Evolutionary conservation across 106 monocot genomes (phyloP), one percentile per base, ranked within the genome.

Genomic region (Apostasia shenzhenica): DNA sequence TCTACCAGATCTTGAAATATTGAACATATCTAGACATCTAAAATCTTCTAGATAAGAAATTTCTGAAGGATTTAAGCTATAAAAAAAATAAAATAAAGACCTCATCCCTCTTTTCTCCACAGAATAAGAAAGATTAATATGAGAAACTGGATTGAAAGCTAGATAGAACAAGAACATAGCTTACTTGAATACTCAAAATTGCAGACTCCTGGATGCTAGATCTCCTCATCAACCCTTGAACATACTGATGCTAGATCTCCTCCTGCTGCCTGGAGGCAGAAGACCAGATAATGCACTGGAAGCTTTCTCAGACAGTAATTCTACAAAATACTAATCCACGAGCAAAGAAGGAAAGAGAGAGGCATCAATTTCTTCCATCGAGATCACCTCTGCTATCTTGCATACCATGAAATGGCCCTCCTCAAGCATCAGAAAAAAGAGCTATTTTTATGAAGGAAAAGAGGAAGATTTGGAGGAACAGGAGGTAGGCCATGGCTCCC

Each of bases 321-420:
- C 91, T 94, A 68, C 76, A 70, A 11, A 55, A 41, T 44, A 12
- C 47, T 1, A 45, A 8, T 9, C 11, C 52, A 52, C 11, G n/a
- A 13, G 11, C 3, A 57, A 26, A 26, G 26, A 26, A 26, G 26
- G 26, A 26, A 26, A 26, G 26, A 26, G 39, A 67, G 8, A 59
- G 43, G 61, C 13, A 14, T n/a, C 6, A 67, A 48, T 10, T 38
- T 61, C 3, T 43, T 2, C 2, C 50, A 5, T 56, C 4, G 61
- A 1, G 26, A 61, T 52, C 48, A 93, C 93, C 89, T 93, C 89
- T 11, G 93, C 93, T 14, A 93, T 89, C 81, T 93, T 93, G 86
- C 93, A 89, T 54, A 86, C 80, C 81, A 89, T 89, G 81, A 70
- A 89, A 67, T 93, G 93, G 41, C 93, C 93, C 67, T 86, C 93